Evolutionary conservation across 108 stramenopile genomes (phyloP), one percentile per base, ranked within the genome.

Genomic region (Cyclotella cryptica): DNA sequence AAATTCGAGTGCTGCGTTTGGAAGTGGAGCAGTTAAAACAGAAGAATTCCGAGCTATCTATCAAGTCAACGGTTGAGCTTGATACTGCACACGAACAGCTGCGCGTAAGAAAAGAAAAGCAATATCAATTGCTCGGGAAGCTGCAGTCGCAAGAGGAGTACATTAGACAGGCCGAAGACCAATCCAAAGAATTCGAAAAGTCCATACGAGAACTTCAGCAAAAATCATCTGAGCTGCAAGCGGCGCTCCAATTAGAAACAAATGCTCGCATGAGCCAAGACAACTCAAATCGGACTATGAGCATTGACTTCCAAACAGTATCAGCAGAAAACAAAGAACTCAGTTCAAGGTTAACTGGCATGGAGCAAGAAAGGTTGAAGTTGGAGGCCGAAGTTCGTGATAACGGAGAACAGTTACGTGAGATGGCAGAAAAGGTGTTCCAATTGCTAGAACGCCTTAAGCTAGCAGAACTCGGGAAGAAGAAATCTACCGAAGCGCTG

Each of bases 371-470:
- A 65, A 64, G 93, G n/a, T 68, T 94, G 19, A 85, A 90, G 15
- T 89, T 94, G 87, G 92, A 96, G 68, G 88, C 88, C 42, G 95
- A 94, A 66, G 90, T 93, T 27, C 54, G 92, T 19, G 93, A 92
- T 57, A 85, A 77, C 43, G 90, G 88, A 19, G 92, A 94, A 55
- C 89, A 94, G 64, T 77, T 96, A 15, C 85, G 92, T 9, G 91
- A 96, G 67, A 94, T 92, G 91, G 91, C 95, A 40, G 92, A 96
- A 61, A 94, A 92, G 73, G 93, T 96, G 12, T 96, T 96, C 69
- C 91, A 94, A 79, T 75, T 94, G 18, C 77, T 94, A 45, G 95
- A 96, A 80, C 66, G 95, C 15, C 86, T 96, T 4, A 94, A 93
- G 81, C 87, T 94, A 13, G 89, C 93, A 13, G 94, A 96, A 61